Evolutionary conservation across 768 basidiomycete species (phyloP).

Genomic region (Auriculariales sp.): DNA sequence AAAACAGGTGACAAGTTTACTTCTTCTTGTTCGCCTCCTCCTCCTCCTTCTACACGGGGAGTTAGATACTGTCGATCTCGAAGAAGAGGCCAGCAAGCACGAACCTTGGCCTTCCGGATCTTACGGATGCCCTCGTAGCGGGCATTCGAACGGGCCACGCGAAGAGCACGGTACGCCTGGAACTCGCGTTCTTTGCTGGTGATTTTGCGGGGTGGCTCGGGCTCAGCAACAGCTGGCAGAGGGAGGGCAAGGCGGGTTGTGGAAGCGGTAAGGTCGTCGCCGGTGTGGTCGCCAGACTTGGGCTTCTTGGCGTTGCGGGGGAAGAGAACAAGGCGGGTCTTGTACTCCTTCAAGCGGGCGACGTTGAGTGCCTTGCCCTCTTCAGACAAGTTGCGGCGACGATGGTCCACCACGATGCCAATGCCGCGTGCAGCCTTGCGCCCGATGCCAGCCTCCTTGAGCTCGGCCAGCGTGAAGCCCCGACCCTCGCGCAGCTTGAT

Average conservation of each 20-base stretch:
- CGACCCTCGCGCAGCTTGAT: conserved; percentile 92
- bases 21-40: conserved; percentile 90
- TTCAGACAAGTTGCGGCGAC: conserved; percentile 90
- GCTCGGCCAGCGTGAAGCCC: conserved; percentile 87
- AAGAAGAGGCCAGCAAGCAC: conserved; percentile 16
- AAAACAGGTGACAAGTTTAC: conserved; percentile 24
- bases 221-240: conserved; percentile 50
- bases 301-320: conserved; percentile 90
- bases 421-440: conserved; percentile 85
- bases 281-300: conserved; percentile 87
- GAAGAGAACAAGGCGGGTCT: conserved; percentile 86
- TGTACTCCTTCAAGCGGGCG: conserved; percentile 87
- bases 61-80: background rate
- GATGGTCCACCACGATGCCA: conserved; percentile 93
- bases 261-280: conserved; percentile 64
- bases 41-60: conserved; percentile 55
- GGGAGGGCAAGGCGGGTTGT: conserved; percentile 56
- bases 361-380: conserved; percentile 95
- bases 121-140: conserved; percentile 83
- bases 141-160: conserved; percentile 64
- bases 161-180: conserved; percentile 80
- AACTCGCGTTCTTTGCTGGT: conserved; percentile 80
- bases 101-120: conserved; percentile 69
- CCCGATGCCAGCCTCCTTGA: conserved; percentile 91
- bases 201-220: conserved; percentile 86